Percentiles rank a stretch among this genome's conserved stretches.
phyloP scores from a whole-genome alignment of 2,329 filamentous ascomycete genomes.

The Fusarium ambrosium region DNA sequence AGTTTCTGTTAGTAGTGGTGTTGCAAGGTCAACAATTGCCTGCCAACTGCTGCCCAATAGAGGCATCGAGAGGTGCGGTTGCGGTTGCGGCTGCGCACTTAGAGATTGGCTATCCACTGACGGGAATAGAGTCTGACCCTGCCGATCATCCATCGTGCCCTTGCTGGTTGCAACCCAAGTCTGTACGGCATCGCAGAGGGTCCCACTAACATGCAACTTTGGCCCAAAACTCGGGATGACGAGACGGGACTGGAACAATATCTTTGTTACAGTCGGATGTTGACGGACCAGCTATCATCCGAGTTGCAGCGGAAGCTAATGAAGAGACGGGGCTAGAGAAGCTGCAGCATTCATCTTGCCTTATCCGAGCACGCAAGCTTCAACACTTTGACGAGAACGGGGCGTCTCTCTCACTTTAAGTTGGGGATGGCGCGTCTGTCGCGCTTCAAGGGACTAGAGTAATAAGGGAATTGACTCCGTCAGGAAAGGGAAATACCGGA shows the following conservation, averaged over 20 bases:
- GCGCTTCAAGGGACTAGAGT: background rate
- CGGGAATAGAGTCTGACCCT: conserved; percentile 14
- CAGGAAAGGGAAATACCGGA: conserved; percentile 5
- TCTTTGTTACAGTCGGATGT: background rate
- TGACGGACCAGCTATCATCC: conserved; percentile 5
- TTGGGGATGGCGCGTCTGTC: conserved; percentile 8
- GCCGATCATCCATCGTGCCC: conserved; percentile 7
- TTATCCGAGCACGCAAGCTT: conserved; percentile 4
- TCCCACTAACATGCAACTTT: conserved; percentile 20
- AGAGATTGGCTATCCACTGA: conserved; percentile 11
- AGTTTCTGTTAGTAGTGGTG: conserved; percentile 6
- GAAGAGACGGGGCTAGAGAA: background rate
- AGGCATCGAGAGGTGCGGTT: background rate
- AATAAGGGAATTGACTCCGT: background rate
- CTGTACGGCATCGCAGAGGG: conserved; percentile 16
- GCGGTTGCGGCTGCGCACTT: conserved; percentile 13
- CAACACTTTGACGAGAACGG: background rate
- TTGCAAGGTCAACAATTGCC: background rate
- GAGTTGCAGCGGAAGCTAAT: background rate
- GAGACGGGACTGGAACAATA: conserved; percentile 9
- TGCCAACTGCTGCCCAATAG: background rate
- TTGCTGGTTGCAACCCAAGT: conserved; percentile 15
- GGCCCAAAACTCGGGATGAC: conserved; percentile 10
- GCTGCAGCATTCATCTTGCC: background rate
- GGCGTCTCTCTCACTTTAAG: conserved; percentile 11